These are phyloP conservation scores for Cicer chorassanicum DNA, from an alignment of 306 rosid species.

Conservation along the genomic window DNA sequence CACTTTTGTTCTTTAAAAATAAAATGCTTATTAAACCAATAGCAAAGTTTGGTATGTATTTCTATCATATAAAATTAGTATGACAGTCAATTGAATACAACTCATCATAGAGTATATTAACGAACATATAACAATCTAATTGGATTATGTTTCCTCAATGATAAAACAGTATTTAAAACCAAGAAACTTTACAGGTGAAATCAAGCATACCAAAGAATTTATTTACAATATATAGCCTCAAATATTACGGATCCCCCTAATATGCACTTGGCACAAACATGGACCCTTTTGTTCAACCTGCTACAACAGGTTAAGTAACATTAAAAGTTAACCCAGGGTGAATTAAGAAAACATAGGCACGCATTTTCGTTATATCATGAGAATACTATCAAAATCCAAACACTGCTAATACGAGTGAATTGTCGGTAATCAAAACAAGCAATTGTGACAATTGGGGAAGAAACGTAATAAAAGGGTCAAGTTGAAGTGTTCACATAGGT, in stretches of 20 bases:
- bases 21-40: conserved; percentile 32
- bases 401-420: neutral
- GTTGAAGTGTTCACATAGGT: conserved; percentile 62
- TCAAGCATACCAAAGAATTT: conserved; percentile 4
- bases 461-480: neutral
- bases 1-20: neutral
- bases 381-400: neutral
- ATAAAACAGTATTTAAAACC: conserved; percentile 3
- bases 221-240: conserved; percentile 12
- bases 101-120: neutral
- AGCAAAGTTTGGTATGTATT: neutral
- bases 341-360: neutral
- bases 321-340: neutral
- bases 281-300: neutral
- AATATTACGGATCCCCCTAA: neutral
- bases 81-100: neutral
- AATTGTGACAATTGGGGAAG: neutral
- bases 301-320: neutral
- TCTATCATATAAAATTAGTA: conserved; percentile 7
- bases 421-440: conserved; percentile 12
- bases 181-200: conserved; percentile 26
- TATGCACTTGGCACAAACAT: conserved; percentile 3
- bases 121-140: neutral
- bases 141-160: conserved; percentile 19
- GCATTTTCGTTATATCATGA: neutral